Conservation (phyloP, 495 filamentous ascomycete genomes). For the Rostrohypoxylon terebratum region DNA sequence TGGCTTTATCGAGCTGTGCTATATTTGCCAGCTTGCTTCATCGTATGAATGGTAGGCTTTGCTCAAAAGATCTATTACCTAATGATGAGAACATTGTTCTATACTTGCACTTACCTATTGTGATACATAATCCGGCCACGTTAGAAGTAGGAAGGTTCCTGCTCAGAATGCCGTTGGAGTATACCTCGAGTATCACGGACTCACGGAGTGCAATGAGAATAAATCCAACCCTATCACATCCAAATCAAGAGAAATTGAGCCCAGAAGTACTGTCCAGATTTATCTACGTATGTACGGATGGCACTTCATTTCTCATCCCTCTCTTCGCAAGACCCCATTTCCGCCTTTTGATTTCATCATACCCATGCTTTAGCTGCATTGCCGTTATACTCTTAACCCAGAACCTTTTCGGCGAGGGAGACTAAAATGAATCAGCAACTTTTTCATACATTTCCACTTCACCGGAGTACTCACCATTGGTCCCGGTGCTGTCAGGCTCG, state of each 20-base stretch:
- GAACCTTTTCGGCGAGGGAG: conserved; percentile 78
- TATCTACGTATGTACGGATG: neutral
- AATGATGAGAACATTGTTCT: conserved; percentile 5
- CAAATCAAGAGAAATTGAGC: too few relatives aligned
- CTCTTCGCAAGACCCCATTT: neutral
- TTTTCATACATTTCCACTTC: neutral
- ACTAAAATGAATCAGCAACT: conserved; percentile 56
- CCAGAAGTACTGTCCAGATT: neutral
- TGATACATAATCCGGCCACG: neutral
- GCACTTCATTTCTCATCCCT: neutral
- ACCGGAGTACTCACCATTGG: conserved; percentile 70
- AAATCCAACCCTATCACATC: neutral
- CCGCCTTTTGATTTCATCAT: neutral
- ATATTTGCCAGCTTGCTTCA: conserved; percentile 16
- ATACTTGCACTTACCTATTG: neutral
- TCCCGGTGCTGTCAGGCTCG: conserved; percentile 94
- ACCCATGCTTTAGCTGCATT: neutral
- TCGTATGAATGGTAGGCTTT: conserved; percentile 2
- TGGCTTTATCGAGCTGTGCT: conserved; percentile 17
- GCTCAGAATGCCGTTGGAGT: too few relatives aligned
- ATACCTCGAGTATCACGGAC: neutral
- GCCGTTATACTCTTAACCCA: conserved; percentile 60
- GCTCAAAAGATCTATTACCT: conserved; percentile 18
- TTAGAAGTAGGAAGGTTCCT: too few relatives aligned
- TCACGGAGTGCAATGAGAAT: neutral